Base-by-base conservation (phyloP, 345 rosid genomes). In the Limnanthes douglasii region DNA sequence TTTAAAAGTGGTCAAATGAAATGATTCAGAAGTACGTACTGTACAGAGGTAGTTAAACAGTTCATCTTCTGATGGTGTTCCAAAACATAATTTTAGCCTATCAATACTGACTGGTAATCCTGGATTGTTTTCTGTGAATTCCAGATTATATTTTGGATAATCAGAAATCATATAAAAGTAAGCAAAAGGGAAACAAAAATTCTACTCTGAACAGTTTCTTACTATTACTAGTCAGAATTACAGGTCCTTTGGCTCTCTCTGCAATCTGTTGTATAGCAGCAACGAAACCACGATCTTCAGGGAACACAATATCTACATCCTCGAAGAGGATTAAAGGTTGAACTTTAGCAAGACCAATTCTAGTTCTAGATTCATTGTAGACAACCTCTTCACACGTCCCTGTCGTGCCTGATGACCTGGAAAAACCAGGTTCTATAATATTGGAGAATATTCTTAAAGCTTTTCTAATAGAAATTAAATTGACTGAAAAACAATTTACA, bases 261-360 rank as follows among this genome's bases (percentile, higher is more conserved):
- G 88, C 88, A 61, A 90, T 90, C 48, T 80, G 80, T 64, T 84
- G 79, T 32, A 90, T 65, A 30, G 96, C 77, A 41, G 78, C 46
- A 32, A 80, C 42, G 51, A 90, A 73, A 60, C 98, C 98, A 56
- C 88, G 88, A 51, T 90, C 98, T 53, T 90, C 96, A 19, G 74
- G 61, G 42, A 80, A 85, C 46, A 48, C 41, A 48, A 90, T 53
- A 58, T 90, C 96, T 40, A 90, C 93, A 61, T 90, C 98, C 65
- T 90, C 98, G 30, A 90, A 72, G 46, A 90, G 82, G 61, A 85
- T 71, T 56, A 90, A 70, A 37, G 78, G 66, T 57, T 68, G 79
- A 44, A 67, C 37, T 48, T 55, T 68, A 38, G 45, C 52, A 55
- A 21, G 58, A 39, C 50, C 50, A 48, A 23, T 46, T 31, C 51